phyloP scores from a whole-genome alignment of 495 filamentous ascomycete genomes.

The Trichodelitschia bisporula region DNA sequence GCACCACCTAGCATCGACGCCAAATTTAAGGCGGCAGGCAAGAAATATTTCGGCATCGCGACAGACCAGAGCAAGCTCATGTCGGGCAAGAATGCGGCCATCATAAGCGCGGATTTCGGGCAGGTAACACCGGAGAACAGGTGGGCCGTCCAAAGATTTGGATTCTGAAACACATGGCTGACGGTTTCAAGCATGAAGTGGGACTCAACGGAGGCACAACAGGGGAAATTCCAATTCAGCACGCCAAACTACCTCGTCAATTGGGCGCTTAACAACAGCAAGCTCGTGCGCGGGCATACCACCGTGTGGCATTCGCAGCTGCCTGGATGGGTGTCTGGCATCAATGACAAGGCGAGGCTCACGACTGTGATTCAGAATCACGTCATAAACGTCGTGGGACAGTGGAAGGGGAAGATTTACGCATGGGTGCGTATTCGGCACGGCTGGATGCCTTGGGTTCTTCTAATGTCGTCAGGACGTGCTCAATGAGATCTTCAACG shows the following conservation, averaged over 20 bases:
- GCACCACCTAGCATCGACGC: no score
- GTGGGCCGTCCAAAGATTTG: no score
- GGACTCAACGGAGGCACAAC: slow-evolving; percentile 23
- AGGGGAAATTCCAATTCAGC: slow-evolving; percentile 25
- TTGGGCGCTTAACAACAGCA: slow-evolving; percentile 29
- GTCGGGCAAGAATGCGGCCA: slow-evolving; percentile 24
- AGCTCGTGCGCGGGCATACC: slow-evolving; percentile 37
- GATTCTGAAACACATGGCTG: no score
- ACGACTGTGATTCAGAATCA: slow-evolving; percentile 33
- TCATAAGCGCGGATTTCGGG: slow-evolving; percentile 35
- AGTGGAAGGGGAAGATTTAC: slow-evolving; percentile 37
- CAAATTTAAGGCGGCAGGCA: background rate
- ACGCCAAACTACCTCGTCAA: slow-evolving; percentile 31
- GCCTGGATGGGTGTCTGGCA: slow-evolving; percentile 30
- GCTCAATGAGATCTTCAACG: slow-evolving; percentile 42
- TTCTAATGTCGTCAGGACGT: no score
- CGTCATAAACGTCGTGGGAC: slow-evolving; percentile 27
- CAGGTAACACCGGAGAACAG: slow-evolving; percentile 39
- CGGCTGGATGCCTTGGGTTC: no score
- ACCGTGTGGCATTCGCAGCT: slow-evolving; percentile 41
- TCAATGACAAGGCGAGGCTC: slow-evolving; percentile 24
- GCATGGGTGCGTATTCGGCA: slow-evolving; percentile 23
- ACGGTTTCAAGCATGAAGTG: slow-evolving; percentile 43
- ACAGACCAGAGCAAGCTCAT: slow-evolving; percentile 28
- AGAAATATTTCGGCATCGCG: slow-evolving; percentile 31